Evolutionary conservation across 2,329 filamentous ascomycete genomes (phyloP), one percentile per base, ranked within the genome.

Genomic region (Aspergillus persii): DNA sequence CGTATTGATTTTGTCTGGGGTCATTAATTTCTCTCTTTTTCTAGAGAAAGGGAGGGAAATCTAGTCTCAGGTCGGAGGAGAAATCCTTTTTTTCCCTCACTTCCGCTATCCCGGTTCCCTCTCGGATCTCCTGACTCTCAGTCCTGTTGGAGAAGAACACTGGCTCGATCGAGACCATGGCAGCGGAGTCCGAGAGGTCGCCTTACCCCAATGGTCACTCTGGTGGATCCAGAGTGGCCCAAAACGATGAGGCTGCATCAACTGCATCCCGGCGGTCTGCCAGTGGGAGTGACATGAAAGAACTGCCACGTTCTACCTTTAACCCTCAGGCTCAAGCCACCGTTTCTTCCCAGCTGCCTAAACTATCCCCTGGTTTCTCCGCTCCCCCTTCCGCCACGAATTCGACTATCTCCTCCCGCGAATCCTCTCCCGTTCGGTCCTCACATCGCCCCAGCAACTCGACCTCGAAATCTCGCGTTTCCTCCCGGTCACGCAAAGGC

Each of bases 401-500:
- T 64, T 81, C 80, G n/a, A 75, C 76, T 54, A 69, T 73, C 59
- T 77, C 79, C 51, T 83, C 81, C 36, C 77, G 80, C 61, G 81
- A 83, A 67, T 69, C 79, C 29, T 83, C 81, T 26, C 81, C 81
- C 23, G 68, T 72, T 58, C 74, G 74, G 63, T 65, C 63, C 54
- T 66, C 72, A 56, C 69, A 66, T 52, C 70, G 71, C 50, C 61
- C 65, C 39, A 63, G 63, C 60, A 74, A 71, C 61, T 68, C 73
- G 33, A 67, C 68, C 23, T 67, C 73, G 31, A 65, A 69, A 44
- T 69, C 69, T 61, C 68, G 74, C 57, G 64, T 72, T n/a, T 68
- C 74, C 55, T 80, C 80, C 53, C 80, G 84, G 66, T 86, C 88
- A 59, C 85, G 87, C 68, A 89, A 87, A 73, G 86, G 84, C 71